Conservation (phyloP, 2,329 filamentous ascomycete species). For the Fusarium sp. region DNA sequence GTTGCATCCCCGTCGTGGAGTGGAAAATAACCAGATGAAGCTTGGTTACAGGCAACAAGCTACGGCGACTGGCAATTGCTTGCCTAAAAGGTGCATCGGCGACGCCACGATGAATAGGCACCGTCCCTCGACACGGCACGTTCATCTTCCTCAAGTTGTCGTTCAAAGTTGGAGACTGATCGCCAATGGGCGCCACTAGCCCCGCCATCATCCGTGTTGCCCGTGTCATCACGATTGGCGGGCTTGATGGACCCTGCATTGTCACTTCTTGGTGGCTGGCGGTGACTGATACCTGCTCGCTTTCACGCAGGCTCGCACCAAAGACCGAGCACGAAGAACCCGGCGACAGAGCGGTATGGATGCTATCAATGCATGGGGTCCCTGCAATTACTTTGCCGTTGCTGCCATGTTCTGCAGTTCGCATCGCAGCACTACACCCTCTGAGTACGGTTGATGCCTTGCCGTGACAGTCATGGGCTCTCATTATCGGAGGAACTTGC, state of each 20-base stretch:
- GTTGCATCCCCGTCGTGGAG: neutral
- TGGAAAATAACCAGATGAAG: neutral
- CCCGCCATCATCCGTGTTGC: conserved; percentile 1
- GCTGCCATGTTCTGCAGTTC: conserved; percentile 19
- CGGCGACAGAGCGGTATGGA: neutral
- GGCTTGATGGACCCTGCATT: conserved; percentile 29
- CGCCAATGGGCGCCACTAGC: conserved; percentile 7
- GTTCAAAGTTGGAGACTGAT: conserved; percentile 1
- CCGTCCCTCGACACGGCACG: neutral
- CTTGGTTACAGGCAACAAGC: neutral
- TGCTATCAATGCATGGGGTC: conserved; percentile 11
- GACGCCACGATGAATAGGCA: neutral
- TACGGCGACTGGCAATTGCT: neutral
- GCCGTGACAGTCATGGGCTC: conserved; percentile 33
- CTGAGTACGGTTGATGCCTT: conserved; percentile 22
- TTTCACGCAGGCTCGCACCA: conserved; percentile 15
- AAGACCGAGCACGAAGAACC: conserved; percentile 3
- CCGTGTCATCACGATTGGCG: conserved; percentile 18
- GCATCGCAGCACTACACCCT: conserved; percentile 29
- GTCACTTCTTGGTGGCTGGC: conserved; percentile 28
- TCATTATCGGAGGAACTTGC: conserved; percentile 29
- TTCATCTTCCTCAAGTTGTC: neutral
- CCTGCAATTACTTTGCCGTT: conserved; percentile 7
- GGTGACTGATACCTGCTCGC: conserved; percentile 29
- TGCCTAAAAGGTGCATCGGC: neutral